A percentile compares a stretch with the other conserved stretches of the same genome.
phyloP scores from a whole-genome alignment of 352 stramenopile genomes.

The Phytopythium sindhum region DNA sequence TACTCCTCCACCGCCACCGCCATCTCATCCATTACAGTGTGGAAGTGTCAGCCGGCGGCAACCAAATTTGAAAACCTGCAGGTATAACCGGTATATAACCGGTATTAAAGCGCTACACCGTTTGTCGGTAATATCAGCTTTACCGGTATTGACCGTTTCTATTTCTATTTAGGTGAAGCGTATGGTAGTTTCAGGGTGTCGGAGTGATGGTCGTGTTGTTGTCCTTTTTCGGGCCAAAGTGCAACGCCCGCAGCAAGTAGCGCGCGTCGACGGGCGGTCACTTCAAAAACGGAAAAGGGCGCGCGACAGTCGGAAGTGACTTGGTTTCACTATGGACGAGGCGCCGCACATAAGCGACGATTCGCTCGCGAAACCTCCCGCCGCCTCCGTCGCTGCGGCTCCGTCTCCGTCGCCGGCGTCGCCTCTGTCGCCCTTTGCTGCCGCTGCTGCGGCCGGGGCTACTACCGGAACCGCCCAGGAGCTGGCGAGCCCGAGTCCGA shows the following conservation, averaged over 20 bases:
- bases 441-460: too few relatives aligned
- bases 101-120: too few relatives aligned
- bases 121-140: too few relatives aligned
- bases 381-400: background rate
- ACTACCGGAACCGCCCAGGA: background rate
- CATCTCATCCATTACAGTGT: background rate
- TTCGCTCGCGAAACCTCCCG: conserved; percentile 1
- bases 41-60: too few relatives aligned
- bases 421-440: background rate
- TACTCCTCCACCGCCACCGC: conserved; percentile 27
- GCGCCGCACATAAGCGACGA: background rate
- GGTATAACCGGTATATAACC: too few relatives aligned
- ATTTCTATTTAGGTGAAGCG: conserved; percentile 1
- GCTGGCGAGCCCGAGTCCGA: background rate
- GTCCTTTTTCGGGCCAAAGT: background rate
- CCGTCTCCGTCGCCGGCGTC: background rate
- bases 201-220: background rate
- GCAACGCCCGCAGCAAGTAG: background rate
- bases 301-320: background rate
- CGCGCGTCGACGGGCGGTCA: background rate
- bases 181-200: too few relatives aligned
- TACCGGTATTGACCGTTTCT: background rate
- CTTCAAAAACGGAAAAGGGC: conserved; percentile 3
- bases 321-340: background rate
- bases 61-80: too few relatives aligned